Percentiles rank a stretch among this genome's conserved stretches.
Conservation (phyloP, 2,329 filamentous ascomycete species). For the Penicillium polonicum region DNA sequence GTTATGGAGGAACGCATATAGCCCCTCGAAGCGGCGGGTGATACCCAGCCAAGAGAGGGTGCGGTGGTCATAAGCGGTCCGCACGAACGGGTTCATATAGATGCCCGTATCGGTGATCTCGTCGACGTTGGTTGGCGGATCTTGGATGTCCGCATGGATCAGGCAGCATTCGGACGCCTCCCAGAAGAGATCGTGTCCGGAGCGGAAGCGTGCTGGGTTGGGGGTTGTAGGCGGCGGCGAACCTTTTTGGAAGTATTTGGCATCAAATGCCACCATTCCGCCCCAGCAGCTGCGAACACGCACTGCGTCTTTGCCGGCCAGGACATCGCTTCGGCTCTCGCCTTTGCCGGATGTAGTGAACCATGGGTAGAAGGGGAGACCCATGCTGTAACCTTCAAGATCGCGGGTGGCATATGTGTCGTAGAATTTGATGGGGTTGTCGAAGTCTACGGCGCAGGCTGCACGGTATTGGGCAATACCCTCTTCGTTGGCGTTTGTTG, state of each 20-base stretch:
- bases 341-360: conserved; percentile 57
- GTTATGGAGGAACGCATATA: conserved; percentile 61
- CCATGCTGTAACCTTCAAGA: conserved; percentile 65
- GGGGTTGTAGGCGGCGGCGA: conserved; percentile 30
- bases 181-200: conserved; percentile 59
- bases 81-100: conserved; percentile 73
- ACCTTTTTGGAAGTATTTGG: conserved; percentile 43
- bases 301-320: conserved; percentile 59
- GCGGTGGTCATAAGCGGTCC: conserved; percentile 63
- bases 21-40: conserved; percentile 63
- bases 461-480: conserved; percentile 63
- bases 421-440: conserved; percentile 72
- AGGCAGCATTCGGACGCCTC: conserved; percentile 67
- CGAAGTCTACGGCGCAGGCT: conserved; percentile 73
- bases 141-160: conserved; percentile 51
- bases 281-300: conserved; percentile 74
- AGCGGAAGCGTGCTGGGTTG: conserved; percentile 55
- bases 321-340: conserved; percentile 61
- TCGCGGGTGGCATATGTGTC: conserved; percentile 74
- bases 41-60: conserved; percentile 60
- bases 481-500: conserved; percentile 54
- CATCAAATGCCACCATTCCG: conserved; percentile 63
- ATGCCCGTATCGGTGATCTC: conserved; percentile 55
- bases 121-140: conserved; percentile 30
- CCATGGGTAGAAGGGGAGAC: conserved; percentile 71